Evolutionary conservation across 257 asterid genomes (phyloP), one percentile per base, ranked within the genome.

Genomic region (Solanum piurae): DNA sequence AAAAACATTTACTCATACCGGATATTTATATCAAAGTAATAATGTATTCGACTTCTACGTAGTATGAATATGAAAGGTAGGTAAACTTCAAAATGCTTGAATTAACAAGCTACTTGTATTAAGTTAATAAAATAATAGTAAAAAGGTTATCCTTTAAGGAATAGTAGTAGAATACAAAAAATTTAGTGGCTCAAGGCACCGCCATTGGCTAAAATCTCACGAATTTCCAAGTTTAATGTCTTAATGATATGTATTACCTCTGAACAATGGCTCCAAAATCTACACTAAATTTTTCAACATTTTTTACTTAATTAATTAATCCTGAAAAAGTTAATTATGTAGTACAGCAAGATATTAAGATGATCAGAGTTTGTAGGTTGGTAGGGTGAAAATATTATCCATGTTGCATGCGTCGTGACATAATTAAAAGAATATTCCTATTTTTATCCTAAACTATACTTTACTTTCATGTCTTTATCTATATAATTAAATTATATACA

Each of bases 111-210:
- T 64, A 85, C 25, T 62, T 27, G 31, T 85, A 40, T 25, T 66
- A 0, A 27, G 68, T 46, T 80, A 18, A 5, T 31, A 29, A 36
- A 68, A 3, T 14, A 79, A 29, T 38, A 42, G 49, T 42, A 52
- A 38, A 71, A 46, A 80, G 42, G 20, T 46, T 46, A 80, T 46
- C 85, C 27, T 77, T 77, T 8, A 77, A 77, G 64, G 62, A 77
- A 7, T 66, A 29, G 21, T 66, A 29, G 21, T 29, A 80, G 29
- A 80, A 46, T 80, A 80, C 85, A 80, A 14, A 89, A 84, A 44
- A 90, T 91, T 68, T 37, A 87, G 86, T 91, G 95, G 95, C 95
- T 90, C 94, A 89, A 93, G 90, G 87, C 87, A 85, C 84, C 87
- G 79, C 21, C 85, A 87, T 5, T 86, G 83, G 87, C 75, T 34